A percentile compares a stretch with the other conserved stretches of the same genome.
phyloP scores from a whole-genome alignment of 164 flowering plant genomes.

The Buxus sempervirens region DNA sequence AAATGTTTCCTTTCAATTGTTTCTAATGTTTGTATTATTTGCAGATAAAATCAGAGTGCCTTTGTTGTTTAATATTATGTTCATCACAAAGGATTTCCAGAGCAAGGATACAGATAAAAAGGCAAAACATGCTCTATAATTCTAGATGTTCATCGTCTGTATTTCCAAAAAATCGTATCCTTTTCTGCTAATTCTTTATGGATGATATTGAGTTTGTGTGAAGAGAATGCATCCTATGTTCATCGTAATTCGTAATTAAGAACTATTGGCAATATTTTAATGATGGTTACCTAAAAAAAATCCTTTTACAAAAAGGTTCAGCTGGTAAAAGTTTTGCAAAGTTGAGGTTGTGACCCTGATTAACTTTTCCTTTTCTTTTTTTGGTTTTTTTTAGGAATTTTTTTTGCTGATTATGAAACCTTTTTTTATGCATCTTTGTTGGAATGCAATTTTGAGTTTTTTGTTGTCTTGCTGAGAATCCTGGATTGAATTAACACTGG shows the following conservation, averaged over 20 bases:
- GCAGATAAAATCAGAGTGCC: conserved; percentile 38
- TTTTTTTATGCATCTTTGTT: background rate
- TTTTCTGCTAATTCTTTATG: conserved; percentile 14
- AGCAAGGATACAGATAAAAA: conserved; percentile 30
- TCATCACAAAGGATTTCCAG: conserved; percentile 17
- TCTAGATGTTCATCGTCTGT: conserved; percentile 25
- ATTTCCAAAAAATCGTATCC: conserved; percentile 76
- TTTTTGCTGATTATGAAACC: background rate
- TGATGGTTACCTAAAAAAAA: too few species aligned
- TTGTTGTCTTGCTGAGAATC: background rate
- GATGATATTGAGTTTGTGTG: background rate
- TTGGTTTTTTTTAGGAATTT: background rate
- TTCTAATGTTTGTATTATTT: conserved; percentile 7
- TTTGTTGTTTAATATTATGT: conserved; percentile 37
- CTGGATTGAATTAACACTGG: background rate
- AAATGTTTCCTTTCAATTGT: background rate
- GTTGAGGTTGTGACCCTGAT: too few species aligned
- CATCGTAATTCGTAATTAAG: background rate
- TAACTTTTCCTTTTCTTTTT: background rate
- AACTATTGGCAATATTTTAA: too few species aligned
- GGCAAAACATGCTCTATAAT: conserved; percentile 46
- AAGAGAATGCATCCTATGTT: background rate
- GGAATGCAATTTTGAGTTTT: background rate
- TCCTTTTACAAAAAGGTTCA: too few species aligned
- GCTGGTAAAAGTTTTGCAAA: too few species aligned